A percentile compares a stretch with the other conserved stretches of the same genome.
Conservation (phyloP, 2,329 filamentous ascomycete species). For the Trichoderma guizhouense region DNA sequence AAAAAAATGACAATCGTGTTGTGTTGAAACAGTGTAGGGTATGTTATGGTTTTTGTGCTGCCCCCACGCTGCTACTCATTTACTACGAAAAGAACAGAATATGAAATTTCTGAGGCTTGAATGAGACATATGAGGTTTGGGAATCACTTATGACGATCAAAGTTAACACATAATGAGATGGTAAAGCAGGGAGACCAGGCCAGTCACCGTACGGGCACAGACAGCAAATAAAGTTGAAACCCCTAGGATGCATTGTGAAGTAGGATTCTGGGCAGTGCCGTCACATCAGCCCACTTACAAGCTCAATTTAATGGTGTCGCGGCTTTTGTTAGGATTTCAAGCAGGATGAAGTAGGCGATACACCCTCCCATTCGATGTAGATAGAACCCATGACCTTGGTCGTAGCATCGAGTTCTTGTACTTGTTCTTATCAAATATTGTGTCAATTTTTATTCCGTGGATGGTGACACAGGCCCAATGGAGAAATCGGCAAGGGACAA, state of each 20-base stretch:
- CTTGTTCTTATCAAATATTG: too few relatives aligned
- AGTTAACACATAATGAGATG: neutral
- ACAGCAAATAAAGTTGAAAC: neutral
- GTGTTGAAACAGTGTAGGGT: neutral
- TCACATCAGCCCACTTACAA: neutral
- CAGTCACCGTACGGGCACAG: neutral
- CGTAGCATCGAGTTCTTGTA: too few relatives aligned
- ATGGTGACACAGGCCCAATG: too few relatives aligned
- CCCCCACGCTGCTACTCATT: neutral
- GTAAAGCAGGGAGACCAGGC: neutral
- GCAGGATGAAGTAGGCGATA: too few relatives aligned
- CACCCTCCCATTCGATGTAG: neutral
- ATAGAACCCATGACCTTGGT: neutral
- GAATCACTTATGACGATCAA: neutral
- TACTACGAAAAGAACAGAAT: neutral
- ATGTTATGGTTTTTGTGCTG: neutral
- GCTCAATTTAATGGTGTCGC: neutral
- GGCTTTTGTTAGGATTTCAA: neutral
- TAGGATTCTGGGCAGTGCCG: neutral
- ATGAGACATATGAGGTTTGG: neutral
- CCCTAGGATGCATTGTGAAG: neutral
- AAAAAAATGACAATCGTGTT: neutral
- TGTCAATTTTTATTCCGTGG: too few relatives aligned
- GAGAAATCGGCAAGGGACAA: too few relatives aligned
- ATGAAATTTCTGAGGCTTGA: too few relatives aligned